Conservation (phyloP, 345 rosid genomes). For the Arabidopsis suecica region DNA sequence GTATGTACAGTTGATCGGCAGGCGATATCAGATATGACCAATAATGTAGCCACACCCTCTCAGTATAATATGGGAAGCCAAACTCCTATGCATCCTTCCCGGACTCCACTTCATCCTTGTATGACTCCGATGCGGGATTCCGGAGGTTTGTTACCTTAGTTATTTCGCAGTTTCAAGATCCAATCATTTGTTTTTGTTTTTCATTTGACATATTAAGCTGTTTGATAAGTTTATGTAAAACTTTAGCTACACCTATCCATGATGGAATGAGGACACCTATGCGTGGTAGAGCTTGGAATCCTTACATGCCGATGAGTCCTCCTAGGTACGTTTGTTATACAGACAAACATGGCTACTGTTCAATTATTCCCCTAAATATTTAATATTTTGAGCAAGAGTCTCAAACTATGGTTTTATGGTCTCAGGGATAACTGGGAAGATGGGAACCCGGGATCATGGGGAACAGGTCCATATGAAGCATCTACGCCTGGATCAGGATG, state of each 20-base stretch:
- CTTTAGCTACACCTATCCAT: slow-evolving; percentile 83
- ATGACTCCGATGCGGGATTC: slow-evolving; percentile 91
- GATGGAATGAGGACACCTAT: slow-evolving; percentile 97
- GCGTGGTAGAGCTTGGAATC: slow-evolving; percentile 94
- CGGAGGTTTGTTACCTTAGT: slow-evolving; percentile 53
- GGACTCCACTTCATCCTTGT: slow-evolving; percentile 85
- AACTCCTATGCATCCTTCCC: slow-evolving; percentile 88
- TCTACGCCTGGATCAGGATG: slow-evolving; percentile 85
- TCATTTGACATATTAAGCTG: neutral
- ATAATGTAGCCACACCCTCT: slow-evolving; percentile 56
- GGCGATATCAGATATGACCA: slow-evolving; percentile 55
- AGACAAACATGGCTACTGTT: neutral
- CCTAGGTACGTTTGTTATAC: slow-evolving; percentile 55
- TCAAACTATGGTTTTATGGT: neutral
- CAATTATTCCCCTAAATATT: neutral
- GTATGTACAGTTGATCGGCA: slow-evolving; percentile 72
- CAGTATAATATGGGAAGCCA: slow-evolving; percentile 87
- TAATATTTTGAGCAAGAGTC: neutral
- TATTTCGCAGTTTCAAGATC: neutral
- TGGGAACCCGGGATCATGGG: slow-evolving; percentile 82
- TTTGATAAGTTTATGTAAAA: slow-evolving; percentile 21
- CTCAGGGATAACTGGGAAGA: slow-evolving; percentile 87
- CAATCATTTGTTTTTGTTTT: neutral
- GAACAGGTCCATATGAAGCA: slow-evolving; percentile 80
- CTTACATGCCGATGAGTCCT: slow-evolving; percentile 85